phyloP scores from a whole-genome alignment of 2,329 filamentous ascomycete genomes.

The Graphiopsis chlorocephala region DNA sequence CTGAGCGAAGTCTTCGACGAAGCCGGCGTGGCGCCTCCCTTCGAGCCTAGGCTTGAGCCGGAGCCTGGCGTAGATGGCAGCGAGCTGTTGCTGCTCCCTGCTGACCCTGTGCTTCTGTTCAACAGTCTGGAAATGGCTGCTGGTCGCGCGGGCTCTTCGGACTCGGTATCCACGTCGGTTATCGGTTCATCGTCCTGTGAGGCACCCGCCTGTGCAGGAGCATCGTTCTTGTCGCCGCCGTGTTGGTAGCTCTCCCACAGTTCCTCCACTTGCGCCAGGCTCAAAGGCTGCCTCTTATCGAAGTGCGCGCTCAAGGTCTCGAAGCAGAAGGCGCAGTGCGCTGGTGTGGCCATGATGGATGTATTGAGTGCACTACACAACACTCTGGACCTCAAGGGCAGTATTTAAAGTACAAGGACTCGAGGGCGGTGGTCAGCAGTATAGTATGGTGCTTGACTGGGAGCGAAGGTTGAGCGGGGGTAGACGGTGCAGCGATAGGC shows the following conservation, averaged over 20 bases:
- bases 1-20: slow-evolving; percentile 20
- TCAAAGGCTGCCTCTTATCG: slow-evolving; percentile 64
- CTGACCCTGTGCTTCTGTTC: slow-evolving; percentile 23
- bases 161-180: slow-evolving; percentile 29
- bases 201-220: slow-evolving; percentile 19
- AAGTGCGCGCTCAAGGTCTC: slow-evolving; percentile 77
- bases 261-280: slow-evolving; percentile 66
- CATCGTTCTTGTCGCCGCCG: slow-evolving; percentile 29
- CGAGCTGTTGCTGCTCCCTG: slow-evolving; percentile 30
- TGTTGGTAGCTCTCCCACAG: slow-evolving; percentile 60
- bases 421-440: not conserved
- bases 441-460: not conserved
- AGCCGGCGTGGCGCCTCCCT: slow-evolving; percentile 10
- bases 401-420: not conserved
- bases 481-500: not conserved
- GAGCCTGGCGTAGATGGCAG: slow-evolving; percentile 25
- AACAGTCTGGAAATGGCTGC: slow-evolving; percentile 47
- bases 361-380: not conserved
- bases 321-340: slow-evolving; percentile 92
- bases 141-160: slow-evolving; percentile 31
- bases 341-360: slow-evolving; percentile 71
- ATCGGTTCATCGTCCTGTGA: slow-evolving; percentile 38
- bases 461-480: not conserved
- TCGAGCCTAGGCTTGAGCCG: slow-evolving; percentile 6
- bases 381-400: not conserved